These are phyloP conservation scores for Trichoderma harzianum DNA, from an alignment of 2,329 filamentous ascomycete species.

Conservation along the genomic window DNA sequence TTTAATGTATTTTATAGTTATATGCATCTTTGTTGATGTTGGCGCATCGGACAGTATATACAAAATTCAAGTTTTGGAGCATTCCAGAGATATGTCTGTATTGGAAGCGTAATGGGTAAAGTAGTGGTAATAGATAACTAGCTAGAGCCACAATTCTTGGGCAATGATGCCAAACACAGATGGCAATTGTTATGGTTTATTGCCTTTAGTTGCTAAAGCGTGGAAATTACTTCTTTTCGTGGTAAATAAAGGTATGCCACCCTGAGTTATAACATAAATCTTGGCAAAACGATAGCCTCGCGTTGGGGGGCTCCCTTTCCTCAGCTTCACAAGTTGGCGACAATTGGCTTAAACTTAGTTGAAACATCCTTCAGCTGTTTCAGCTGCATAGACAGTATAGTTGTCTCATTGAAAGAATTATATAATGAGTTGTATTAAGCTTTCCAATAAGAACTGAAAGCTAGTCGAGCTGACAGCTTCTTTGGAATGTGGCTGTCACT, in stretches of 20 bases:
- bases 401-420: background rate
- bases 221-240: background rate
- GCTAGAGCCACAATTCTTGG: background rate
- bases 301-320: background rate
- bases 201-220: background rate
- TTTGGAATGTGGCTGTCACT: background rate
- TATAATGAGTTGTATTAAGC: background rate
- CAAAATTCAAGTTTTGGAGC: background rate
- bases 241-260: background rate
- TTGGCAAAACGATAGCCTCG: background rate
- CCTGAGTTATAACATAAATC: background rate
- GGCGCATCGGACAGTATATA: background rate
- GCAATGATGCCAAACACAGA: background rate
- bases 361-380: background rate
- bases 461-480: background rate
- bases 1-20: background rate
- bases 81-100: background rate
- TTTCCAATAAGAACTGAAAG: background rate
- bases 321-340: background rate
- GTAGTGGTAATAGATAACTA: background rate
- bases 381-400: background rate
- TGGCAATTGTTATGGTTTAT: background rate
- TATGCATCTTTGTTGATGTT: background rate
- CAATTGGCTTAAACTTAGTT: background rate
- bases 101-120: background rate